A percentile compares a stretch with the other conserved stretches of the same genome.
Evolutionary conservation across 129 eudicot species (phyloP).

Genomic region (Centella asiatica): DNA sequence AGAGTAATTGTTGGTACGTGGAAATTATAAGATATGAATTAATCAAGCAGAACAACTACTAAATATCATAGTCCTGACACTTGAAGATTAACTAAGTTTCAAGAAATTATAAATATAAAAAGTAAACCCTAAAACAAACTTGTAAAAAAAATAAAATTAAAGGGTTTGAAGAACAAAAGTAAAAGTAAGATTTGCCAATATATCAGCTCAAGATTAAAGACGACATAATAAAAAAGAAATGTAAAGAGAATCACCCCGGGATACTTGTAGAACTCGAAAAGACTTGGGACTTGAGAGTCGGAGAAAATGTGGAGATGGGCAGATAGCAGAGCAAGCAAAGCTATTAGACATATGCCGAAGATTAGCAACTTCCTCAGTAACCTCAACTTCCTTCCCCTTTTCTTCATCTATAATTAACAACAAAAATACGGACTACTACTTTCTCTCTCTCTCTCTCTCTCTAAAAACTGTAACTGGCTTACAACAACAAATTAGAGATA

Average conservation of each 20-base stretch:
- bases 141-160: neutral
- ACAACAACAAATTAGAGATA: too few species aligned
- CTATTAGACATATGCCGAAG: constrained; percentile 55
- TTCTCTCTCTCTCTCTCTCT: constrained; percentile 7
- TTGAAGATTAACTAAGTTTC: neutral
- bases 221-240: neutral
- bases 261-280: constrained; percentile 58
- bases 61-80: neutral
- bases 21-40: neutral
- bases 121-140: constrained; percentile 24
- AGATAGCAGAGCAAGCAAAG: constrained; percentile 54
- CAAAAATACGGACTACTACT: too few species aligned
- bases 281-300: constrained; percentile 44
- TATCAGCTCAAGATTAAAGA: neutral
- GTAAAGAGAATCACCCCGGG: constrained; percentile 31
- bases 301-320: constrained; percentile 58
- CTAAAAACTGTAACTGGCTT: constrained; percentile 3
- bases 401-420: constrained; percentile 49
- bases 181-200: neutral
- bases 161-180: neutral
- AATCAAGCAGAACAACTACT: neutral
- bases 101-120: neutral
- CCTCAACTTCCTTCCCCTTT: constrained; percentile 51
- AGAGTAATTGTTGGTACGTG: too few species aligned
- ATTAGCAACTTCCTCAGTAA: constrained; percentile 58